Percentiles rank a stretch among this genome's conserved stretches.
These are phyloP conservation scores for Plasmodium malariae DNA, from an alignment of 169 alveolate genomes.

Conservation along the genomic window DNA sequence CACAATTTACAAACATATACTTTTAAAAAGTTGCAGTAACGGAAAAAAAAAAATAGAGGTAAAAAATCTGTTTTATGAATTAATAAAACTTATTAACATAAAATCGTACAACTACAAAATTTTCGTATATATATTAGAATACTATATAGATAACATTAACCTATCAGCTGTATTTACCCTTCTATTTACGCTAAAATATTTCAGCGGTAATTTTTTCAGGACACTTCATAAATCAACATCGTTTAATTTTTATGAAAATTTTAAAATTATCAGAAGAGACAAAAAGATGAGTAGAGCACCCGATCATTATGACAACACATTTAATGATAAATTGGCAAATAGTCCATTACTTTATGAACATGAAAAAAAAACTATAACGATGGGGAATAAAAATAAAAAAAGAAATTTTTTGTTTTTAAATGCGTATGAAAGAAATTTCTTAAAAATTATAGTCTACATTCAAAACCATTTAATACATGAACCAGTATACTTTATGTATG, in stretches of 20 bases:
- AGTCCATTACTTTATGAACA: not conserved
- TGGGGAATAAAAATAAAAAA: not conserved
- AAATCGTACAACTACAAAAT: conserved; percentile 20
- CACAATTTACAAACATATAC: conserved; percentile 16
- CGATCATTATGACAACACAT: not conserved
- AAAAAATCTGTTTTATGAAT: conserved; percentile 44
- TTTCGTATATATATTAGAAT: conserved; percentile 23
- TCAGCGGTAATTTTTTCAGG: conserved; percentile 26
- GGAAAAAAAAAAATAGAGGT: conserved; percentile 31
- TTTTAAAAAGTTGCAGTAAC: conserved; percentile 12
- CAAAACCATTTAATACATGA: conserved; percentile 24
- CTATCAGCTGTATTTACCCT: conserved; percentile 25
- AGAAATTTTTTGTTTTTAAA: not conserved
- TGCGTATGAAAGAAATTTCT: conserved; percentile 17
- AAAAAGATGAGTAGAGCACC: not conserved
- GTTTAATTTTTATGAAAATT: conserved; percentile 32
- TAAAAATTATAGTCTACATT: conserved; percentile 40
- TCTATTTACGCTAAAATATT: conserved; percentile 38
- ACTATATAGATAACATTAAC: conserved; percentile 39
- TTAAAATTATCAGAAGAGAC: conserved; percentile 20
- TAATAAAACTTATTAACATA: conserved; percentile 44
- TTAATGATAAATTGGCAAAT: not conserved
- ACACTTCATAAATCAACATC: conserved; percentile 27
- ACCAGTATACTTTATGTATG: conserved; percentile 22
- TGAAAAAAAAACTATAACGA: not conserved